These are phyloP conservation scores for Sanghuangporus baumii DNA, from an alignment of 1,284 basidiomycete species.

Conservation along the genomic window DNA sequence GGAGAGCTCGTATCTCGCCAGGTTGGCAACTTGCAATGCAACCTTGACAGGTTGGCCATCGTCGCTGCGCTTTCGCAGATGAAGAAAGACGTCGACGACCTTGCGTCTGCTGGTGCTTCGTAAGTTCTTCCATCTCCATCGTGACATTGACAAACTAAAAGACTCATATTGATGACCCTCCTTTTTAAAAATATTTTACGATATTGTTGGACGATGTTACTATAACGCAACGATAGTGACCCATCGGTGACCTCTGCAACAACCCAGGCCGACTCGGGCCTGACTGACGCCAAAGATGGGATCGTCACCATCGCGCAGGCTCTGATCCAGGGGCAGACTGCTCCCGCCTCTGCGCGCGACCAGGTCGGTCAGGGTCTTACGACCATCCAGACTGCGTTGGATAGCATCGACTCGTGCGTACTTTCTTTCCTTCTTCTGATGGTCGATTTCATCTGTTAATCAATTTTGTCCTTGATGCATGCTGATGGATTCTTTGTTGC, in stretches of 20 bases:
- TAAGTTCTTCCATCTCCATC: neutral
- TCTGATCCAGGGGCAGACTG: constrained; percentile 29
- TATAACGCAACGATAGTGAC: constrained; percentile 24
- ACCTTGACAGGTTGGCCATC: constrained; percentile 13
- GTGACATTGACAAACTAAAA: neutral
- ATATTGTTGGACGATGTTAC: neutral
- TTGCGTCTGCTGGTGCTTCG: constrained; percentile 8
- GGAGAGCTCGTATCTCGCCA: constrained; percentile 4
- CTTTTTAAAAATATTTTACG: too few species aligned
- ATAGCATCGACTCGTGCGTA: constrained; percentile 28
- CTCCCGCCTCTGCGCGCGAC: constrained; percentile 31
- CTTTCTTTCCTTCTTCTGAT: neutral
- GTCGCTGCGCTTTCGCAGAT: constrained; percentile 13
- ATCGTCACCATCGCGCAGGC: constrained; percentile 32
- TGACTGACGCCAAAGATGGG: constrained; percentile 29
- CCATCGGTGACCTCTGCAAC: constrained; percentile 23
- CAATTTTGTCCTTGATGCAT: neutral
- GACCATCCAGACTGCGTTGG: constrained; percentile 29
- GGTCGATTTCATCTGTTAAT: neutral
- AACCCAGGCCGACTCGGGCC: constrained; percentile 24
- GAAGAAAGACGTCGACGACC: constrained; percentile 3
- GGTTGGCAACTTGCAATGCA: constrained; percentile 15
- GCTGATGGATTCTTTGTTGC: neutral
- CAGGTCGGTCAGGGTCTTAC: constrained; percentile 30
- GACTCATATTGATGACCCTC: neutral